Evolutionary conservation across 495 filamentous ascomycete genomes (phyloP).

Genomic region (Chaetomium tenue): DNA sequence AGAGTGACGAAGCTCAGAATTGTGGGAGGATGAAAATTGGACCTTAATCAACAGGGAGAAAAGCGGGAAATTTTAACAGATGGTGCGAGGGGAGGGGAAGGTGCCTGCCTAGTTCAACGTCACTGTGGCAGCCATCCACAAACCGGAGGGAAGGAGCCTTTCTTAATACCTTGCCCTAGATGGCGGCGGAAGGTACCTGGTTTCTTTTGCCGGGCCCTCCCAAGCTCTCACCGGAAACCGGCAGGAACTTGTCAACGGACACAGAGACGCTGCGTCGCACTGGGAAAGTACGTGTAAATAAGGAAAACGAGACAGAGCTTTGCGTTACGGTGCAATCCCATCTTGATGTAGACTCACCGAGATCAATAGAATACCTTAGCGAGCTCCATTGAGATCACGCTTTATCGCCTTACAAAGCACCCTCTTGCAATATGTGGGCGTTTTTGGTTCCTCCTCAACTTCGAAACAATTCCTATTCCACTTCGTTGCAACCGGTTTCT

Average conservation of each 20-base stretch:
- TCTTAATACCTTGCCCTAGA: background rate
- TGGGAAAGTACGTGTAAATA: constrained; percentile 12
- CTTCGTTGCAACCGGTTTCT: background rate
- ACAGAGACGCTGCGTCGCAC: background rate
- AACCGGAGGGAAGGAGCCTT: constrained; percentile 3
- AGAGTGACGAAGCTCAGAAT: background rate
- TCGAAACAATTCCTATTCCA: no score
- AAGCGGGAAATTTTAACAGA: background rate
- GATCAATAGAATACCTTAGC: background rate
- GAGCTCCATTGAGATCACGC: background rate
- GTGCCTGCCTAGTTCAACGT: background rate
- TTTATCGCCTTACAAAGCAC: background rate
- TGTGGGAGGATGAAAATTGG: background rate
- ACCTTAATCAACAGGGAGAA: background rate
- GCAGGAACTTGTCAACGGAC: no score
- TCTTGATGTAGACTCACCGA: background rate
- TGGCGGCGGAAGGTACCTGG: no score
- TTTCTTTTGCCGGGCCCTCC: background rate
- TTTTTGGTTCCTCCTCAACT: no score
- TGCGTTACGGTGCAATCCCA: background rate
- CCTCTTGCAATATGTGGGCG: no score
- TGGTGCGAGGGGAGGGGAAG: background rate
- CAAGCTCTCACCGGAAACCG: background rate
- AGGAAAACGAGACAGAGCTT: background rate
- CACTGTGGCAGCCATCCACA: background rate